phyloP scores from a whole-genome alignment of 495 filamentous ascomycete genomes.

The Aspergillus sclerotiicarbonarius region DNA sequence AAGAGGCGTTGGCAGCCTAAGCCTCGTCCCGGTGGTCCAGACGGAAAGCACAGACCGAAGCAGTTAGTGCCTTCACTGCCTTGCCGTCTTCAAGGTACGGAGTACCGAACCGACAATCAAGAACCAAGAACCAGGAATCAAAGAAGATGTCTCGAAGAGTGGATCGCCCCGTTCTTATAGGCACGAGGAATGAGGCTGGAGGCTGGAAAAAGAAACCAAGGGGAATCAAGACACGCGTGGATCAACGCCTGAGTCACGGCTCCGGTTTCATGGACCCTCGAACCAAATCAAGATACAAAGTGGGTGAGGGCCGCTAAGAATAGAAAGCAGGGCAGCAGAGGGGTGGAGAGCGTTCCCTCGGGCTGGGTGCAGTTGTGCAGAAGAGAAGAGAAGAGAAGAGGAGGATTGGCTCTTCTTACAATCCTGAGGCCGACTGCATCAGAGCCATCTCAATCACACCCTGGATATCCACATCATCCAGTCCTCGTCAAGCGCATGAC shows the following conservation, averaged over 20 bases:
- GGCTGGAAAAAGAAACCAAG: too few relatives aligned
- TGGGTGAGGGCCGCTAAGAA: slow-evolving; percentile 7
- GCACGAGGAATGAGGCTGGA: background rate
- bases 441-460: slow-evolving; percentile 2
- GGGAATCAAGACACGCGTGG: too few relatives aligned
- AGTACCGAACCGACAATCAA: too few relatives aligned
- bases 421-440: background rate
- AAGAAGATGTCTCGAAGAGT: too few relatives aligned
- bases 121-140: too few relatives aligned
- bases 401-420: background rate
- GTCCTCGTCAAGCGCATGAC: background rate
- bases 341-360: background rate
- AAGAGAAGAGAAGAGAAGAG: background rate
- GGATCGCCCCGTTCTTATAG: too few relatives aligned
- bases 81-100: too few relatives aligned
- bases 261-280: slow-evolving; percentile 3
- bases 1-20: slow-evolving; percentile 7
- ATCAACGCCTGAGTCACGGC: background rate
- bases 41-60: too few relatives aligned
- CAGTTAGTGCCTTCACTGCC: too few relatives aligned
- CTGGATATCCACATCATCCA: background rate
- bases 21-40: too few relatives aligned
- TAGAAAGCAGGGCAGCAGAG: slow-evolving; percentile 3
- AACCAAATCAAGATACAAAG: background rate
- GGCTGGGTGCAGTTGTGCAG: background rate